A percentile compares a stretch with the other conserved stretches of the same genome.
These are phyloP conservation scores for Irpex lacteus DNA, from an alignment of 1,284 basidiomycete species.

Conservation along the genomic window DNA sequence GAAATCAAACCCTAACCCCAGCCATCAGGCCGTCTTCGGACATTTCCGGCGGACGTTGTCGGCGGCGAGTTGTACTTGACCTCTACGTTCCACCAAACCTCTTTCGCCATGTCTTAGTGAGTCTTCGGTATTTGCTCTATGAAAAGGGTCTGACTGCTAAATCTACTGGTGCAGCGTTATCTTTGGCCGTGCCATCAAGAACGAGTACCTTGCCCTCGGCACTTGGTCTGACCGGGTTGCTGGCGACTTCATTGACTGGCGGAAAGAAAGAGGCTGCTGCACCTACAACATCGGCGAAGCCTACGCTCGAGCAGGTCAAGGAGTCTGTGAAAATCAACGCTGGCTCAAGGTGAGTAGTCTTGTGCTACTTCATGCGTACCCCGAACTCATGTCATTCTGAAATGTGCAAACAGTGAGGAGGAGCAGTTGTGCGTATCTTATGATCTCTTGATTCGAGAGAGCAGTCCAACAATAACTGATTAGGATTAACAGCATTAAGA, in stretches of 20 bases:
- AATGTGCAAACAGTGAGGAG: conserved; percentile 48
- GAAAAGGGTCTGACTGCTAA: background rate
- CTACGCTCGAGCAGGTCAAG: conserved; percentile 52
- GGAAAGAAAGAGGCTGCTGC: conserved; percentile 49
- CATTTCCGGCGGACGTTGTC: conserved; percentile 4
- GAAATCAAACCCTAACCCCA: background rate
- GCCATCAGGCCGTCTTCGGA: background rate
- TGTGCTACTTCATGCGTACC: background rate
- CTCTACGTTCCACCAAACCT: conserved; percentile 5
- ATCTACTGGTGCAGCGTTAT: conserved; percentile 48
- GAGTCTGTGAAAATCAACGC: conserved; percentile 60
- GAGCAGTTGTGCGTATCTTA: conserved; percentile 62
- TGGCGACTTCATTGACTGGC: conserved; percentile 36
- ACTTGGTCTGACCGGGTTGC: conserved; percentile 55
- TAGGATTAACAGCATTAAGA: conserved; percentile 65
- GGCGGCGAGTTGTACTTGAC: background rate
- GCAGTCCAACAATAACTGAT: conserved; percentile 35
- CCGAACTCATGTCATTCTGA: background rate
- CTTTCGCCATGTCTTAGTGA: conserved; percentile 20
- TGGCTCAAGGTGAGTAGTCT: conserved; percentile 57
- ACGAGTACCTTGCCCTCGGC: conserved; percentile 71
- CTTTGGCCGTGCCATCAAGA: conserved; percentile 72
- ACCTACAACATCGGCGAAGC: conserved; percentile 29
- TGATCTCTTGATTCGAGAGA: conserved; percentile 10
- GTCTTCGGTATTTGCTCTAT: background rate